phyloP scores from a whole-genome alignment of 1,284 basidiomycete species.

The Tilletia walkeri region DNA sequence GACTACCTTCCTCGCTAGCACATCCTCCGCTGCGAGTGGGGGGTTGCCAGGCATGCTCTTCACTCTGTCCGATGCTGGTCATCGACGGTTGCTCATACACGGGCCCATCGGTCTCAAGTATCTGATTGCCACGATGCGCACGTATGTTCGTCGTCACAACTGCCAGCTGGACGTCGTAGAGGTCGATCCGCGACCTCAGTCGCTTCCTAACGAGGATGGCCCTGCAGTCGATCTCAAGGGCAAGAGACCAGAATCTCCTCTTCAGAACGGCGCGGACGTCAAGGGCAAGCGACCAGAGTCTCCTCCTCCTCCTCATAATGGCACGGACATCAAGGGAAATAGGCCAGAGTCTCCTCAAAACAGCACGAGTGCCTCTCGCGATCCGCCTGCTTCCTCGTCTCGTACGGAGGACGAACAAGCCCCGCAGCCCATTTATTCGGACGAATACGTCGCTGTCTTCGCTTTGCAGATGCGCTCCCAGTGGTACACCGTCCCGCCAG shows the following conservation, averaged over 20 bases:
- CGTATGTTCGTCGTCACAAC: conserved; percentile 34
- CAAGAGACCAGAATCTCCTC: background rate
- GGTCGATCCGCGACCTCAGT: conserved; percentile 22
- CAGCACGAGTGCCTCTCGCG: no score
- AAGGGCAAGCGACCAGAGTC: conserved; percentile 18
- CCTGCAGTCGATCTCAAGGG: background rate
- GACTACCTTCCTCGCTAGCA: conserved; percentile 72
- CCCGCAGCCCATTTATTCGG: conserved; percentile 61
- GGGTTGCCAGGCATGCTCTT: conserved; percentile 69
- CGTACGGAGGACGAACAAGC: conserved; percentile 39
- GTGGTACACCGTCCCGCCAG: background rate
- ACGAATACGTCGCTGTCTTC: conserved; percentile 68
- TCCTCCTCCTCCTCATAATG: no score
- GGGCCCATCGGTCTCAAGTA: conserved; percentile 74
- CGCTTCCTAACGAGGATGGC: background rate
- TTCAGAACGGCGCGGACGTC: conserved; percentile 15
- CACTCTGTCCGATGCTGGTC: conserved; percentile 73
- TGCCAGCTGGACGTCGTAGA: conserved; percentile 29
- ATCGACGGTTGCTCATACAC: conserved; percentile 64
- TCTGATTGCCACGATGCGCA: conserved; percentile 66
- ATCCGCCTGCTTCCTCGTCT: no score
- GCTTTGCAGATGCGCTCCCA: conserved; percentile 63
- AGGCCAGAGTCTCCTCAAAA: no score
- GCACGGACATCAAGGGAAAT: no score
- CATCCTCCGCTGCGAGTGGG: conserved; percentile 62